These are phyloP conservation scores for Trametes meyenii DNA, from an alignment of 768 basidiomycete species.

Conservation along the genomic window DNA sequence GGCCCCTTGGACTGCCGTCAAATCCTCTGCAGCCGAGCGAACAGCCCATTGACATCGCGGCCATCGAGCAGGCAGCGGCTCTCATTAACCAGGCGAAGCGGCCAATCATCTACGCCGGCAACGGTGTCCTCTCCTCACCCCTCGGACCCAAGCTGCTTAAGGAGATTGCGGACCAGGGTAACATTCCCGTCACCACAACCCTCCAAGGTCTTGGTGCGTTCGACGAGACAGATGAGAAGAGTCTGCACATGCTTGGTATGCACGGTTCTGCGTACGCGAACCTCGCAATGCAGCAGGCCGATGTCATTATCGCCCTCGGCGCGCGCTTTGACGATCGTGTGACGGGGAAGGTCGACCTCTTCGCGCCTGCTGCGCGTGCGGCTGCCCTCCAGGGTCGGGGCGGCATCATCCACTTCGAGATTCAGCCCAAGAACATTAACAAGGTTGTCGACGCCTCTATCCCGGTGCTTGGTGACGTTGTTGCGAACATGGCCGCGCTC, in stretches of 20 bases:
- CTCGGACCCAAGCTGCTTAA: constrained; percentile 82
- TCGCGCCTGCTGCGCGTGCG: constrained; percentile 87
- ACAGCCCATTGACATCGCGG: constrained; percentile 59
- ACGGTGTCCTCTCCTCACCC: constrained; percentile 83
- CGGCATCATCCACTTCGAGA: constrained; percentile 99
- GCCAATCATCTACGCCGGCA: constrained; percentile 92
- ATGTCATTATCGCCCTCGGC: constrained; percentile 96
- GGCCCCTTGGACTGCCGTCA: constrained; percentile 68
- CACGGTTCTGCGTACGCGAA: constrained; percentile 98
- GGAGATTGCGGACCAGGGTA: constrained; percentile 77
- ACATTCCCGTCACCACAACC: constrained; percentile 97
- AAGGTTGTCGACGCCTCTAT: constrained; percentile 96
- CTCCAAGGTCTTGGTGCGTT: constrained; percentile 95
- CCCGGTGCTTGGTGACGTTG: constrained; percentile 92
- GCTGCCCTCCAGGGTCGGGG: constrained; percentile 87
- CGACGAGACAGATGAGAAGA: constrained; percentile 85
- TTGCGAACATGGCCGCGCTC: constrained; percentile 76
- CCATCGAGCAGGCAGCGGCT: constrained; percentile 82
- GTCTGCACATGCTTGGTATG: constrained; percentile 98
- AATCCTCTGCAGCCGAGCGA: constrained; percentile 68
- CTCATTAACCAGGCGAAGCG: constrained; percentile 91
- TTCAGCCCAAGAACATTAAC: constrained; percentile 98
- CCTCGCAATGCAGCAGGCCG: constrained; percentile 95
- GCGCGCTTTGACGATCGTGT: constrained; percentile 98
- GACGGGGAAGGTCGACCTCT: constrained; percentile 85